Evolutionary conservation across 2,329 filamentous ascomycete species (phyloP).

Genomic region (Penicillium sp.): DNA sequence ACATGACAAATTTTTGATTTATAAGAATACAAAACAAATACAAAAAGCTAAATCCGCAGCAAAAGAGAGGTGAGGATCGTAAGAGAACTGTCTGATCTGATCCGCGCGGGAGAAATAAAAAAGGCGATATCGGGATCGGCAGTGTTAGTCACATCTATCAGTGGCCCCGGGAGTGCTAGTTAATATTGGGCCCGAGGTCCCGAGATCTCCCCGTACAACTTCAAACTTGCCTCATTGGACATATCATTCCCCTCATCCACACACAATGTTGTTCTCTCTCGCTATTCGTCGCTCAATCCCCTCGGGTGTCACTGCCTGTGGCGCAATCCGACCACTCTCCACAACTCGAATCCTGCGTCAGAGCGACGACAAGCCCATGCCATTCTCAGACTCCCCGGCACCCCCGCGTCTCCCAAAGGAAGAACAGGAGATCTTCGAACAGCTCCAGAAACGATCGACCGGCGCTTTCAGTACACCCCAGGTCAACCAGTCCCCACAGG

Average conservation of each 20-base stretch:
- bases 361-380: conserved; percentile 28
- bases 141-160: conserved; percentile 13
- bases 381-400: conserved; percentile 55
- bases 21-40: not conserved
- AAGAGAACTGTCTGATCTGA: not conserved
- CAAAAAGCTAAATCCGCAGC: not conserved
- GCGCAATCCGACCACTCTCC: conserved; percentile 26
- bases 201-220: conserved; percentile 3
- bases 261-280: conserved; percentile 20
- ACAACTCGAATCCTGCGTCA: conserved; percentile 24
- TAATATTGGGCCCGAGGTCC: not conserved
- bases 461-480: conserved; percentile 70
- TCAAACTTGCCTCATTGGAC: conserved; percentile 18
- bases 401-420: conserved; percentile 84
- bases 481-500: conserved; percentile 52
- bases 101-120: conserved; percentile 16
- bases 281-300: conserved; percentile 37
- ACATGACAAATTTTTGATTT: conserved; percentile 22
- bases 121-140: conserved; percentile 31
- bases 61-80: not conserved
- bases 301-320: conserved; percentile 41
- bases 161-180: conserved; percentile 1
- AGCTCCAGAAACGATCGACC: conserved; percentile 73
- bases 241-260: conserved; percentile 6
- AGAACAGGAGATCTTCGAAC: conserved; percentile 87